Evolutionary conservation across 2,329 filamentous ascomycete species (phyloP), one percentile per base, ranked within the genome.

Genomic region (Cercospora zeina): DNA sequence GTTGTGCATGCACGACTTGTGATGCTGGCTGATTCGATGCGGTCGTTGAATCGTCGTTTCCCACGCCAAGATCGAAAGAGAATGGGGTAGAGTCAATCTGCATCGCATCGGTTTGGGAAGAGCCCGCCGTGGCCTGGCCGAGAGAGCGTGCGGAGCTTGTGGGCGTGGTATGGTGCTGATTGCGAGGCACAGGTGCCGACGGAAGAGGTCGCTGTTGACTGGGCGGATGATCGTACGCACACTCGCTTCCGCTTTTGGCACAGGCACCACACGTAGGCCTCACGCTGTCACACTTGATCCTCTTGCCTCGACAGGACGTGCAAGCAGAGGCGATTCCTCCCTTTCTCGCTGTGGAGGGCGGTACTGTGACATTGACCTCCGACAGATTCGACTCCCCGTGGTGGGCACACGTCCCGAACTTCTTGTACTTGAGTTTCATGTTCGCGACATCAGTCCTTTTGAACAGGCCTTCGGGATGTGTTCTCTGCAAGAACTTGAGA

Each of bases 381-480:
- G 33, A 7, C 33, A 54, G 59, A 4, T 45, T 30, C 16, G 59
- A 47, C 19, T 56, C 39, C 37, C 60, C 58, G 27, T 62, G 59
- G 30, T 67, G 54, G 7, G 66, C 62, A 54, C 70, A 74, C 14
- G 71, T 73, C 13, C 72, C 72, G 54, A 69, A 70, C 59, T 72
- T 73, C 53, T 71, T 72, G 59, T 61, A 73, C 57, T 72, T 73
- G 31, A 72, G 67, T 66, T 73, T 74, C 72, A 74, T 72, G 54
- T 74, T 74, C n/a, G 71, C 71, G 14, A 74, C 72, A 50, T 74
- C 72, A 1, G 72, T 73, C 27, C 71, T 64, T 6, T 72, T 73
- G 66, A 73, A 74, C 2, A 74, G 66, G 1, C 72, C 72, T 34
- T 72, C 68, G 10, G 72, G 72, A 57, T 74, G 67, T 2, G 70